These are phyloP conservation scores for Dendrocalamus sinicus DNA, from an alignment of 176 grass and related monocot genomes.

Conservation along the genomic window DNA sequence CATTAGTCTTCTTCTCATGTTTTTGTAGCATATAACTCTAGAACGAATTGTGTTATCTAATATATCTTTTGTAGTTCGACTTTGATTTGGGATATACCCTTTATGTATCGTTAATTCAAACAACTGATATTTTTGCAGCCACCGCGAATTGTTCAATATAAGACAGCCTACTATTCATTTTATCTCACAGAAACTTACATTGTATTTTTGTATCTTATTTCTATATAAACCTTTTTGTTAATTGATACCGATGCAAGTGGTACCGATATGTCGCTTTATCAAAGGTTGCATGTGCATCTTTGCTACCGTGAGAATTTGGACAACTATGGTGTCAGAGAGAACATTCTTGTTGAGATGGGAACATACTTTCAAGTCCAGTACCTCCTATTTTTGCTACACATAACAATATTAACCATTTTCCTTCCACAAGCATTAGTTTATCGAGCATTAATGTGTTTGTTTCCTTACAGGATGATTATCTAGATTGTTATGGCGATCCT, in stretches of 20 bases:
- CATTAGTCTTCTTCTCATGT: not conserved
- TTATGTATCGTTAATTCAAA: conserved; percentile 33
- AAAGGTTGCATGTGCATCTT: conserved; percentile 93
- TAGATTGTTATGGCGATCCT: conserved; percentile 98
- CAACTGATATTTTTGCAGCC: conserved; percentile 58
- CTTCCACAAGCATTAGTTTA: too few species aligned
- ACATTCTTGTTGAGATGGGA: conserved; percentile 96
- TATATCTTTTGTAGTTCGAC: conserved; percentile 28
- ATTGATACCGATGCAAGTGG: not conserved
- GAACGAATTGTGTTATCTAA: too few species aligned
- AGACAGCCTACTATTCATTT: conserved; percentile 98
- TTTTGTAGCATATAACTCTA: not conserved
- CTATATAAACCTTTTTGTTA: not conserved
- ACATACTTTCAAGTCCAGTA: conserved; percentile 96
- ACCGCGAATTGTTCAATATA: conserved; percentile 95
- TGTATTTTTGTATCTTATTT: conserved; percentile 1
- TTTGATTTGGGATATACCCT: not conserved
- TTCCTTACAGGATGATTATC: conserved; percentile 88
- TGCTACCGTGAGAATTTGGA: conserved; percentile 88
- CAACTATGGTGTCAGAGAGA: conserved; percentile 80
- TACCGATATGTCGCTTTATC: conserved; percentile 31
- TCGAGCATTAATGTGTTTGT: conserved; percentile 14
- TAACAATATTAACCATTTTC: conserved; percentile 6
- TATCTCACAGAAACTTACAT: conserved; percentile 98
- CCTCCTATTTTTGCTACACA: not conserved